Conservation (phyloP, 2,329 filamentous ascomycete species). For the Phialophora macrospora region DNA sequence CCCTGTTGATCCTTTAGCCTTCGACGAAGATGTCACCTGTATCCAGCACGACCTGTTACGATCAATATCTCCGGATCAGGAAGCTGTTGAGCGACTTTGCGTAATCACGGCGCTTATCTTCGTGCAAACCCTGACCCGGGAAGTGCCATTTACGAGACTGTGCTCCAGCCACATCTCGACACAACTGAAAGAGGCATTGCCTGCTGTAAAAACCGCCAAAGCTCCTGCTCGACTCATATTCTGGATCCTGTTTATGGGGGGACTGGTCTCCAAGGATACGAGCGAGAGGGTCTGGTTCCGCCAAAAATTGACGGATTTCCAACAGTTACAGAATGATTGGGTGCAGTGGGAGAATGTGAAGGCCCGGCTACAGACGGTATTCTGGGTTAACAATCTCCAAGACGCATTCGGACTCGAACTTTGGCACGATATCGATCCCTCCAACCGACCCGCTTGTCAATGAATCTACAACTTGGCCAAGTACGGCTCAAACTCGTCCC, state of each 20-base stretch:
- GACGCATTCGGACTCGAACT: conserved; percentile 24
- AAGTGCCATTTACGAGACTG: conserved; percentile 21
- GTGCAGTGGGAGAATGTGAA: conserved; percentile 23
- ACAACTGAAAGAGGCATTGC: conserved; percentile 14
- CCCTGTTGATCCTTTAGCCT: conserved; percentile 25
- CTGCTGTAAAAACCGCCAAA: not conserved
- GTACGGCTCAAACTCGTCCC: conserved; percentile 22
- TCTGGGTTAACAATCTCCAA: conserved; percentile 27
- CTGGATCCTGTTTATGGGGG: conserved; percentile 33
- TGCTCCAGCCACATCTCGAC: conserved; percentile 20
- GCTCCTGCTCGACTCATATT: conserved; percentile 14
- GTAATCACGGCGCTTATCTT: conserved; percentile 30
- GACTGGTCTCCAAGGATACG: conserved; percentile 22
- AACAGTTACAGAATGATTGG: not conserved
- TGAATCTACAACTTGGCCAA: conserved; percentile 19
- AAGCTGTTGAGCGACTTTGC: conserved; percentile 19
- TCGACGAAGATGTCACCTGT: conserved; percentile 30
- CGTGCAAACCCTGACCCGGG: conserved; percentile 27
- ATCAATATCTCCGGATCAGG: not conserved
- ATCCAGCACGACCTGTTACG: conserved; percentile 31
- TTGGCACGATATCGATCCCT: conserved; percentile 22
- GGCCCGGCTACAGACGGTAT: conserved; percentile 14
- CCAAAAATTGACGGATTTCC: conserved; percentile 4
- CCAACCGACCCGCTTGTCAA: not conserved
- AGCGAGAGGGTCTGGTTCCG: conserved; percentile 26